Evolutionary conservation across 768 basidiomycete genomes (phyloP).

Genomic region (Suillus decipiens): DNA sequence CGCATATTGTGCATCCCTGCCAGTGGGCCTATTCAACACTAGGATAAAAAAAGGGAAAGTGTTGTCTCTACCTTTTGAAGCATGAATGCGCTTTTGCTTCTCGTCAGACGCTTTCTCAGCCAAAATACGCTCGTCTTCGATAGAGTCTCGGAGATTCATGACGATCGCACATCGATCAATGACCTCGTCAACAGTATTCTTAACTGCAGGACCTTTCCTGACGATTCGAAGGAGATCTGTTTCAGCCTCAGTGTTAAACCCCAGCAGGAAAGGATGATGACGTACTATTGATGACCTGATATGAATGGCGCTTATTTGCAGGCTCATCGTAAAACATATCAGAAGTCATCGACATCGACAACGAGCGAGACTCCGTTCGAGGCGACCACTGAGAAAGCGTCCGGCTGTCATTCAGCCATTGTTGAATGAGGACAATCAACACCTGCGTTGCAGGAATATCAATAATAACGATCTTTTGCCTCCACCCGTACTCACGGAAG

Average conservation of each 20-base stretch:
- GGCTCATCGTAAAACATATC: slow-evolving; percentile 26
- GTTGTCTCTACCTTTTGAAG: slow-evolving; percentile 64
- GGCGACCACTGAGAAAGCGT: slow-evolving; percentile 33
- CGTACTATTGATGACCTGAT: slow-evolving; percentile 89
- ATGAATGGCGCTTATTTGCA: slow-evolving; percentile 57
- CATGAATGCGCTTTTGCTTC: slow-evolving; percentile 60
- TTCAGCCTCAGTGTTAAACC: slow-evolving; percentile 9
- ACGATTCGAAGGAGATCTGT: slow-evolving; percentile 83
- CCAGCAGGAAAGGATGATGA: slow-evolving; percentile 5
- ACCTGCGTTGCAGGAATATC: slow-evolving; percentile 45
- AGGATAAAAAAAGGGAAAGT: background rate
- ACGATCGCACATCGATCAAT: slow-evolving; percentile 85
- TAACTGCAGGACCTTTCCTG: slow-evolving; percentile 83
- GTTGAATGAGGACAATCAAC: slow-evolving; percentile 77
- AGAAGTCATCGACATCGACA: slow-evolving; percentile 46
- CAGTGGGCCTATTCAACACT: background rate
- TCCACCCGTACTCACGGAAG: slow-evolving; percentile 58
- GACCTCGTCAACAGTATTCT: slow-evolving; percentile 81
- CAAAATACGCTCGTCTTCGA: slow-evolving; percentile 76
- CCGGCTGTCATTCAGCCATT: slow-evolving; percentile 65
- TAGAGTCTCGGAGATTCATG: slow-evolving; percentile 83
- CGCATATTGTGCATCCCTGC: slow-evolving; percentile 82
- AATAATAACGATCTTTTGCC: background rate
- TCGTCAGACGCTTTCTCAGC: slow-evolving; percentile 81
- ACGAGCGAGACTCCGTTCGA: slow-evolving; percentile 33